Evolutionary conservation across 2,329 filamentous ascomycete species (phyloP).

Genomic region (Aspergillus pseudonomiae): DNA sequence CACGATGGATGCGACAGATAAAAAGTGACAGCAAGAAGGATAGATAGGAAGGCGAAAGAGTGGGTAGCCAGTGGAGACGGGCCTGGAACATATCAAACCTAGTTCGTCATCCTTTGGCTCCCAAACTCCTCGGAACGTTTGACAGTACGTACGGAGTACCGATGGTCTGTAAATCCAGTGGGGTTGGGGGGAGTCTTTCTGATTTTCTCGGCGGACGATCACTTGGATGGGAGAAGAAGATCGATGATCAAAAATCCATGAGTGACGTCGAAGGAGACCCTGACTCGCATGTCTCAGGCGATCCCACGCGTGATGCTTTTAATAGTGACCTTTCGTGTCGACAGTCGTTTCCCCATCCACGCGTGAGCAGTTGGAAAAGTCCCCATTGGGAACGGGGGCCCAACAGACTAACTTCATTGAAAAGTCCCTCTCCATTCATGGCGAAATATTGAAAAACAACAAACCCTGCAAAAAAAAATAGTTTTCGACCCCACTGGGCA

Average conservation of each 20-base stretch:
- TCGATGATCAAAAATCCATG: neutral
- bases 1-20: constrained; percentile 8
- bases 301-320: constrained; percentile 1
- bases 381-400: neutral
- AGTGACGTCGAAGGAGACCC: neutral
- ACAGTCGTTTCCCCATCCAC: neutral
- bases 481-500: constrained; percentile 1
- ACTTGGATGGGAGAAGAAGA: neutral
- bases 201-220: constrained; percentile 3
- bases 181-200: too few species aligned
- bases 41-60: constrained; percentile 5
- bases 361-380: neutral
- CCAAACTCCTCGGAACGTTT: neutral
- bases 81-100: constrained; percentile 15
- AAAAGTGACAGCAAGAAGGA: constrained; percentile 5
- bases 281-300: neutral
- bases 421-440: neutral
- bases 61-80: constrained; percentile 13
- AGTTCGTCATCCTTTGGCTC: constrained; percentile 1
- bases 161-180: neutral
- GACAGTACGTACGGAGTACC: neutral
- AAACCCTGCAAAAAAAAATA: constrained; percentile 17
- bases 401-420: neutral
- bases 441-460: neutral
- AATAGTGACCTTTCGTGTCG: neutral